phyloP scores from a whole-genome alignment of 2,329 filamentous ascomycete species.

The Cytospora piceicola region DNA sequence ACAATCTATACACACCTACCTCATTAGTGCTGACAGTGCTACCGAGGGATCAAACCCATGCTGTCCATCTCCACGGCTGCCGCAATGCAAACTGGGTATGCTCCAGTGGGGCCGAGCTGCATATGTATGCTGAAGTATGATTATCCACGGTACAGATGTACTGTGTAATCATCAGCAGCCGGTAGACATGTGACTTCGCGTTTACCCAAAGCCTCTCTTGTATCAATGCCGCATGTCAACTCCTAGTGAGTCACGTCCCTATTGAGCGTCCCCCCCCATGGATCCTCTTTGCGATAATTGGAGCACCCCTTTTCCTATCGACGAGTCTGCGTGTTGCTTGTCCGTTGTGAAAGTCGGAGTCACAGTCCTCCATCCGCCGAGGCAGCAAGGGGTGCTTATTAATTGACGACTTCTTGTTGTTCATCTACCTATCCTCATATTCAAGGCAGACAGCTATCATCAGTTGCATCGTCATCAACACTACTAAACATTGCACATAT shows the following conservation, averaged over 20 bases:
- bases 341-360: conserved; percentile 14
- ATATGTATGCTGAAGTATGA: background rate
- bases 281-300: background rate
- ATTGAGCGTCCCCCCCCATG: background rate
- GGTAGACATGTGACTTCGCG: conserved; percentile 23
- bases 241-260: conserved; percentile 17
- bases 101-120: background rate
- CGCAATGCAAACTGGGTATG: background rate
- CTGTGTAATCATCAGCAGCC: background rate
- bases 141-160: too few relatives aligned
- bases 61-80: background rate
- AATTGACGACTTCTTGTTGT: conserved; percentile 8
- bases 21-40: background rate
- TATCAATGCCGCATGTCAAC: background rate
- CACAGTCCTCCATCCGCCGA: conserved; percentile 3
- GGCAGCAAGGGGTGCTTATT: conserved; percentile 13
- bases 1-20: background rate
- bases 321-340: background rate
- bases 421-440: background rate
- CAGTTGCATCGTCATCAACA: too few relatives aligned
- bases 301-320: background rate
- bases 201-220: background rate
- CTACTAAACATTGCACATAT: too few relatives aligned
- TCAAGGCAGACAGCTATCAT: too few relatives aligned
- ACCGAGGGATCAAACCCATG: background rate